These are phyloP conservation scores for Boechera stricta DNA, from an alignment of 345 rosid species.

Conservation along the genomic window DNA sequence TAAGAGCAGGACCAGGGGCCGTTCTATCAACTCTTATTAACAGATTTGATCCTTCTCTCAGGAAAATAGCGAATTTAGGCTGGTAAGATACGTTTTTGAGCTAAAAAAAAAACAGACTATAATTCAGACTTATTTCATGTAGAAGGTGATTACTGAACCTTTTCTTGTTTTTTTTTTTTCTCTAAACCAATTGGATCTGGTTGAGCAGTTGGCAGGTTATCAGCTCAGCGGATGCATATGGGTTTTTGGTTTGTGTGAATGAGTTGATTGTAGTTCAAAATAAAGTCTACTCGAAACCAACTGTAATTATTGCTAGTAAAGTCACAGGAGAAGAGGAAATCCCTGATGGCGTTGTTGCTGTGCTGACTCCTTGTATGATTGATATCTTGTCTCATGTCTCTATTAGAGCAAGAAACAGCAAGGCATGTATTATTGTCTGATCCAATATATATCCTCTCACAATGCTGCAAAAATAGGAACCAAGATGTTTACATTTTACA, in stretches of 20 bases:
- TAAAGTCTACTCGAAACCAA: constrained; percentile 72
- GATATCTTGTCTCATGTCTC: constrained; percentile 98
- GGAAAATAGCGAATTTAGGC: constrained; percentile 88
- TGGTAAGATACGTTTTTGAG: constrained; percentile 52
- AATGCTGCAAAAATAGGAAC: neutral
- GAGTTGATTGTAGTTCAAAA: constrained; percentile 82
- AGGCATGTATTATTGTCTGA: constrained; percentile 54
- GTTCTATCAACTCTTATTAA: constrained; percentile 78
- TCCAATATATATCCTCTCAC: constrained; percentile 5
- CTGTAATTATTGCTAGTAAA: constrained; percentile 77
- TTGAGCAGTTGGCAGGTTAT: constrained; percentile 94
- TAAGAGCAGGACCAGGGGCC: constrained; percentile 92
- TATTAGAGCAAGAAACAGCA: constrained; percentile 96
- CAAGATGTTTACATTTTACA: constrained; percentile 8
- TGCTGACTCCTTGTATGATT: constrained; percentile 93
- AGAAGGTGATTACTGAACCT: constrained; percentile 32
- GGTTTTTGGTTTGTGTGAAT: constrained; percentile 72
- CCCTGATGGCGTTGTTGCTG: constrained; percentile 91
- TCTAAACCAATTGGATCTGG: constrained; percentile 28
- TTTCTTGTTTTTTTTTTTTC: constrained; percentile 25
- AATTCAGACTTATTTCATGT: neutral
- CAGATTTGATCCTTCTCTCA: constrained; percentile 85
- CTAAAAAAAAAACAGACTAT: neutral
- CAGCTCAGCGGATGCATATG: constrained; percentile 83
- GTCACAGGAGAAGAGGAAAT: constrained; percentile 97